These are phyloP conservation scores for Trichoderma pleuroti DNA, from an alignment of 2,329 filamentous ascomycete genomes.

Conservation along the genomic window DNA sequence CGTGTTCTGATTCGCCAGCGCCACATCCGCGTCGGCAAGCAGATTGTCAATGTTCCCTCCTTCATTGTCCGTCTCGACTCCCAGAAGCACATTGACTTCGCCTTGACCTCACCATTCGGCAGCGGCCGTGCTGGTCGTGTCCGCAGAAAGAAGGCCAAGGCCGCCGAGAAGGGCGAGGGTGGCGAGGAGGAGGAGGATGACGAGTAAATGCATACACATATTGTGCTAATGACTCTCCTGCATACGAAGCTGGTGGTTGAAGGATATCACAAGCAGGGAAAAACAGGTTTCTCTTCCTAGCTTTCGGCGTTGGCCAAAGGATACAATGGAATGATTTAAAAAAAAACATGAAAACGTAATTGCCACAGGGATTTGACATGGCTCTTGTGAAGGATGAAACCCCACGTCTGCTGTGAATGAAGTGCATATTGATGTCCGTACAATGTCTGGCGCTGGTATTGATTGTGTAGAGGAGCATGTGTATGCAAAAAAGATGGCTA, in stretches of 20 bases:
- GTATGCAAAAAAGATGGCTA: neutral
- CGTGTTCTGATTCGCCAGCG: slow-evolving; percentile 99
- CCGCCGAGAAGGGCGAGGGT: slow-evolving; percentile 79
- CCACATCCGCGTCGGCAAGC: slow-evolving; percentile 99
- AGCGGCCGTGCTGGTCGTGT: slow-evolving; percentile 96
- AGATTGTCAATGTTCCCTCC: slow-evolving; percentile 99
- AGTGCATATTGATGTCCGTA: neutral
- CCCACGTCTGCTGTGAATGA: neutral
- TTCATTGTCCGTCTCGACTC: slow-evolving; percentile 99
- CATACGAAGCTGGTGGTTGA: slow-evolving; percentile 30
- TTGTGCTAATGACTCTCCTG: slow-evolving; percentile 31
- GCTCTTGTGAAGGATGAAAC: neutral
- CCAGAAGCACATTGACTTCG: slow-evolving; percentile 99
- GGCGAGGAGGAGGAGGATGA: slow-evolving; percentile 86
- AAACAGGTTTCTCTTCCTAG: slow-evolving; percentile 44
- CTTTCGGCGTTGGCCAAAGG: slow-evolving; percentile 51
- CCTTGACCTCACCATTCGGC: slow-evolving; percentile 95
- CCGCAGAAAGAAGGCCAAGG: slow-evolving; percentile 99
- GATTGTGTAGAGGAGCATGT: neutral
- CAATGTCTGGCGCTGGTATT: neutral
- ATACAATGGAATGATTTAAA: slow-evolving; percentile 42
- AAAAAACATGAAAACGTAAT: slow-evolving; percentile 13
- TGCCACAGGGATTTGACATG: neutral
- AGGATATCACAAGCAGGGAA: slow-evolving; percentile 37
- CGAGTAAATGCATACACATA: slow-evolving; percentile 48